Conservation (phyloP, 768 basidiomycete genomes). For the Cyclocybe aegerita region DNA sequence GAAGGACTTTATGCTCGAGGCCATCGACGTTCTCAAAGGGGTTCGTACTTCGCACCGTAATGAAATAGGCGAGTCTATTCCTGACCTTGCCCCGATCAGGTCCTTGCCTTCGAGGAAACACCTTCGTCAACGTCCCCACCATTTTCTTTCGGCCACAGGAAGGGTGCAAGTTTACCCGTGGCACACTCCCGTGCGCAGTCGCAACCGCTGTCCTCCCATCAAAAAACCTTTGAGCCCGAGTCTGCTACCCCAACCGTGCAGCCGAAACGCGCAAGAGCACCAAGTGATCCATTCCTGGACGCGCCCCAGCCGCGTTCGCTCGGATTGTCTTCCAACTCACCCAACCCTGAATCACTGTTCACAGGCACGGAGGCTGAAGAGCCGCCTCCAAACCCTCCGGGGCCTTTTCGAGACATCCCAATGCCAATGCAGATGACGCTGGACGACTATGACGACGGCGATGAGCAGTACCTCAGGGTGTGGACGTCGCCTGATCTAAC, state of each 20-base stretch:
- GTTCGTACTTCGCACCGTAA: slow-evolving; percentile 43
- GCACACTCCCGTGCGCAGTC: slow-evolving; percentile 57
- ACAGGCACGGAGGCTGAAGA: slow-evolving; percentile 36
- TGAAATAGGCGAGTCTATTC: slow-evolving; percentile 8
- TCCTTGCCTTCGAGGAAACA: slow-evolving; percentile 74
- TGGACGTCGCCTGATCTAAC: slow-evolving; percentile 83
- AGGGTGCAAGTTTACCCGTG: slow-evolving; percentile 35
- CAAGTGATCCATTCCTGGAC: slow-evolving; percentile 81
- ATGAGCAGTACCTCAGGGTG: slow-evolving; percentile 56
- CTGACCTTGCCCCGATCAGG: slow-evolving; percentile 25
- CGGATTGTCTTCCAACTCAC: slow-evolving; percentile 53
- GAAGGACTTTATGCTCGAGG: slow-evolving; percentile 93
- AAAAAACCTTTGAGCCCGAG: slow-evolving; percentile 36
- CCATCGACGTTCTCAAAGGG: slow-evolving; percentile 87
- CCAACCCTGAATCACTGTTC: slow-evolving; percentile 29
- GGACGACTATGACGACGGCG: slow-evolving; percentile 23
- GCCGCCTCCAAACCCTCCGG: slow-evolving; percentile 33
- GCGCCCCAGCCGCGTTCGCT: slow-evolving; percentile 60
- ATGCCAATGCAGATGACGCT: slow-evolving; percentile 25
- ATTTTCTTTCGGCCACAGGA: slow-evolving; percentile 27
- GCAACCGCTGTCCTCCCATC: slow-evolving; percentile 46
- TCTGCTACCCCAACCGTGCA: slow-evolving; percentile 37
- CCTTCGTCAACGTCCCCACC: slow-evolving; percentile 37
- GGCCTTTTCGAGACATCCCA: slow-evolving; percentile 35
- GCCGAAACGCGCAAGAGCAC: slow-evolving; percentile 67